phyloP scores from a whole-genome alignment of 768 basidiomycete genomes.

The Boletus vermiculosoides region DNA sequence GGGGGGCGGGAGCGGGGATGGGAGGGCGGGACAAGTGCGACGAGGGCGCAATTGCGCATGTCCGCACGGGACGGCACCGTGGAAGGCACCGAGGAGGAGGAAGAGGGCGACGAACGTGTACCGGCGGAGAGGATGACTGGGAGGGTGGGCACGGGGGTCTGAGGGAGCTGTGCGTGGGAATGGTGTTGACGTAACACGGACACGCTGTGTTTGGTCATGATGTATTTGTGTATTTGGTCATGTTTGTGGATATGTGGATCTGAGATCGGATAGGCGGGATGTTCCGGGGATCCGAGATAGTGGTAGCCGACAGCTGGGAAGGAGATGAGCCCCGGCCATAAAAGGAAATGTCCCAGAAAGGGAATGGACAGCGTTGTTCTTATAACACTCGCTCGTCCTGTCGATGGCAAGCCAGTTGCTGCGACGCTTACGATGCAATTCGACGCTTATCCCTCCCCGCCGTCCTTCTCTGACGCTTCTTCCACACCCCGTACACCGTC shows the following conservation, averaged over 20 bases:
- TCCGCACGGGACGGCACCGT: constrained; percentile 8
- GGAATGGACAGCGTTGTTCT: constrained; percentile 33
- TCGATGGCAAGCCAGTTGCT: constrained; percentile 17
- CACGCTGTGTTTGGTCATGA: constrained; percentile 25
- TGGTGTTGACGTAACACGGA: constrained; percentile 32
- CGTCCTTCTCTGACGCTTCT: constrained; percentile 63
- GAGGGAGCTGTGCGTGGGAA: constrained; percentile 34
- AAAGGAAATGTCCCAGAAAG: constrained; percentile 26
- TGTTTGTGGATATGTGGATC: constrained; percentile 21
- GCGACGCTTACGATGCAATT: constrained; percentile 47
- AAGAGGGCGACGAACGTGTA: not conserved
- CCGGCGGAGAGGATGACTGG: constrained; percentile 13
- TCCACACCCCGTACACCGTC: constrained; percentile 73
- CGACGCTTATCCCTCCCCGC: constrained; percentile 52
- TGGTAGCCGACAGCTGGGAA: constrained; percentile 40
- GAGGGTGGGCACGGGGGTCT: constrained; percentile 10
- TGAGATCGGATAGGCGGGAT: constrained; percentile 33
- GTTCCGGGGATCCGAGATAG: constrained; percentile 33
- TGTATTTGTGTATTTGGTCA: constrained; percentile 9
- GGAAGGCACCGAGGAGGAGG: constrained; percentile 3
- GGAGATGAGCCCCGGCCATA: constrained; percentile 23
- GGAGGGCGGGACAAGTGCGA: not conserved
- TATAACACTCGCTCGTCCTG: constrained; percentile 28
- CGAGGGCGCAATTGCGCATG: constrained; percentile 16
- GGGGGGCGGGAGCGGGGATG: not conserved